Base-by-base conservation (phyloP, 179 eudicot species). In the Nepenthes alata region DNA sequence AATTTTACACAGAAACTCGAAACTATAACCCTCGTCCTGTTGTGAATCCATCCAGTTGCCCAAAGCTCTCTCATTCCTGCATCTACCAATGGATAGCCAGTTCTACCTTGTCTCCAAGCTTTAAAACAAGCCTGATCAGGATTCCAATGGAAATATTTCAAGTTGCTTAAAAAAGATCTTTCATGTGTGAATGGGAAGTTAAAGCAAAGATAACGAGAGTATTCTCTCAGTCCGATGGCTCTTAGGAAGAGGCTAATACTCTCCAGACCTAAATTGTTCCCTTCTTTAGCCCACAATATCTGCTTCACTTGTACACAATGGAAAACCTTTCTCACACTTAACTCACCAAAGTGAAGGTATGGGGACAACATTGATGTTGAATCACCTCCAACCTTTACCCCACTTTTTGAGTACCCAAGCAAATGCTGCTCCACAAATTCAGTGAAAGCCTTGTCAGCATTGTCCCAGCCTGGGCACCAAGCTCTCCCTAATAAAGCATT, bases 1-100 rank as follows among this genome's bases (percentile, higher is more conserved):
- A 85, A 66, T 77, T 93, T 93, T 8, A 93, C 97, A 59, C 77
- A 89, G 65, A 93, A 93, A 71, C 95, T 83, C 0, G 98, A 80
- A 63, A 84, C 95, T 66, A 87, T 93, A 53, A 90, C 94, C 76
- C 98, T 76, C 75, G 85, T 81, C 69, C 80, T 78, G 58, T 90
- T 93, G 62, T 90, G 98, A 39, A 83, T 81, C 98, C 98, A 93
- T 37, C 98, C 98, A 2, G 95, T 93, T 3, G 98, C 98, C 98
- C 98, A 93, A n/a, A 93, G 82, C 76, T 93, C 98, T 69, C 98
- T 75, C 98, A 93, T 93, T 36, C 97, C 95, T 0, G 98, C 98
- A 78, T 93, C 98, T 34, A 93, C 98, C 69, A 93, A 66, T 13
- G 98, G 98, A 59, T 89, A 93, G 15, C 98, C 98, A 2, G 98